These are phyloP conservation scores for Adansonia madagascariensis DNA, from an alignment of 441 rosid genomes.

Conservation along the genomic window DNA sequence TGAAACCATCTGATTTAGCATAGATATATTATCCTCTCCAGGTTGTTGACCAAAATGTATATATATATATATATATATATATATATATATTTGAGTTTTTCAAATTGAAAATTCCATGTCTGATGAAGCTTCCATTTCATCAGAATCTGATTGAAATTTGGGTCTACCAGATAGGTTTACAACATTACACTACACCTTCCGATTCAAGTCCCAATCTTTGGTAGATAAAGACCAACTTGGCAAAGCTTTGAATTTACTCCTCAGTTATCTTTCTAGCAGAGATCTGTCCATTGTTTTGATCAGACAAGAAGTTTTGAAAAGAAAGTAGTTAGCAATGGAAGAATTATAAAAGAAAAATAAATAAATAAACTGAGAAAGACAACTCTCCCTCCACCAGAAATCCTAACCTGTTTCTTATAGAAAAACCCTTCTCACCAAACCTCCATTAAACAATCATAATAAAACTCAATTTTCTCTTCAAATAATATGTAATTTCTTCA, in stretches of 20 bases:
- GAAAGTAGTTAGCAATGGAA: conserved; percentile 36
- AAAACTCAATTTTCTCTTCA: too few relatives aligned
- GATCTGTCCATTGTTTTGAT: not conserved
- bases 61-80: too few relatives aligned
- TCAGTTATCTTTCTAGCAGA: conserved; percentile 18
- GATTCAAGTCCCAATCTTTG: conserved; percentile 16
- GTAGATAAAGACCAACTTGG: conserved; percentile 47
- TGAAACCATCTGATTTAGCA: conserved; percentile 21
- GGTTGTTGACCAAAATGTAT: not conserved
- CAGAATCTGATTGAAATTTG: conserved; percentile 10
- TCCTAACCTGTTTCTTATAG: conserved; percentile 52
- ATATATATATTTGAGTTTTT: too few relatives aligned
- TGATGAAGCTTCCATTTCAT: conserved; percentile 28
- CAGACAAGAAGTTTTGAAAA: not conserved
- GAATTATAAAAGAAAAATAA: not conserved
- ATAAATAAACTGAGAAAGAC: conserved; percentile 46
- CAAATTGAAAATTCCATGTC: not conserved
- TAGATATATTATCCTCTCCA: not conserved
- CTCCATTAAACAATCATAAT: conserved; percentile 35
- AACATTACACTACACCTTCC: not conserved
- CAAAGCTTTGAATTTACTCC: conserved; percentile 50
- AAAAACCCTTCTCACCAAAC: conserved; percentile 82
- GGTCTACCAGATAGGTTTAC: not conserved
- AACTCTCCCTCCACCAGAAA: conserved; percentile 59
- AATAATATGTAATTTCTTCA: too few relatives aligned